Evolutionary conservation across 1,284 basidiomycete species (phyloP).

Genomic region (Grifola frondosa): DNA sequence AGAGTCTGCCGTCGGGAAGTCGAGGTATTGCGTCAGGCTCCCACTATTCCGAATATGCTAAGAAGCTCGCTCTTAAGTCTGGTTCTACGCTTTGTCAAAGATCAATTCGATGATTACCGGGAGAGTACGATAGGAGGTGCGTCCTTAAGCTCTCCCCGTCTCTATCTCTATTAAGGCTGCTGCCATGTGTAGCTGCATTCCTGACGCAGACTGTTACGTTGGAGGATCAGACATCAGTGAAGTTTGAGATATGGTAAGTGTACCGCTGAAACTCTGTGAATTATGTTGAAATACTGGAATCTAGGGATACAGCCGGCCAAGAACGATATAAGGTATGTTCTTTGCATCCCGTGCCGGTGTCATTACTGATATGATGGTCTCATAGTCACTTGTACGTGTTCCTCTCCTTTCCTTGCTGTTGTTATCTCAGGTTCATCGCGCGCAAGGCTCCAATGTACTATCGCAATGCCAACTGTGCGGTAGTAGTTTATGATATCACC

Average conservation of each 20-base stretch:
- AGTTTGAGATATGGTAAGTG: constrained; percentile 95
- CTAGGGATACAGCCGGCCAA: constrained; percentile 90
- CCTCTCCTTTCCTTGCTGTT: constrained; percentile 13
- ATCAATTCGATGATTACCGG: constrained; percentile 97
- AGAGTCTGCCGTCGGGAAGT: constrained; percentile 97
- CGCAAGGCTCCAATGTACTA: constrained; percentile 89
- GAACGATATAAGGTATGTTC: constrained; percentile 83
- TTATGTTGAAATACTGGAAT: not conserved
- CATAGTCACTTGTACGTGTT: constrained; percentile 29
- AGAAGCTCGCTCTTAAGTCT: constrained; percentile 50
- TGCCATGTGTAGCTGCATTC: constrained; percentile 74
- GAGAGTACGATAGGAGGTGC: constrained; percentile 86
- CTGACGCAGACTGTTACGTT: constrained; percentile 93
- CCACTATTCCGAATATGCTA: constrained; percentile 10
- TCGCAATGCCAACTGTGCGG: constrained; percentile 85
- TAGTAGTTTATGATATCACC: constrained; percentile 88
- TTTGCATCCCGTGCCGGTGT: constrained; percentile 8
- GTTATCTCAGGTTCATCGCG: constrained; percentile 8
- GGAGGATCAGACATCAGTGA: constrained; percentile 88
- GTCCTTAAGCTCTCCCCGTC: constrained; percentile 15
- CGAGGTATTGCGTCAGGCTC: constrained; percentile 53
- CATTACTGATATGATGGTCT: constrained; percentile 10
- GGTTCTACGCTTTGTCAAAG: constrained; percentile 93
- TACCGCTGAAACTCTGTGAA: constrained; percentile 1
- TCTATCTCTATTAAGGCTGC: constrained; percentile 1